Evolutionary conservation across 305 asterid genomes (phyloP).

Genomic region (Petunia hybrid): DNA sequence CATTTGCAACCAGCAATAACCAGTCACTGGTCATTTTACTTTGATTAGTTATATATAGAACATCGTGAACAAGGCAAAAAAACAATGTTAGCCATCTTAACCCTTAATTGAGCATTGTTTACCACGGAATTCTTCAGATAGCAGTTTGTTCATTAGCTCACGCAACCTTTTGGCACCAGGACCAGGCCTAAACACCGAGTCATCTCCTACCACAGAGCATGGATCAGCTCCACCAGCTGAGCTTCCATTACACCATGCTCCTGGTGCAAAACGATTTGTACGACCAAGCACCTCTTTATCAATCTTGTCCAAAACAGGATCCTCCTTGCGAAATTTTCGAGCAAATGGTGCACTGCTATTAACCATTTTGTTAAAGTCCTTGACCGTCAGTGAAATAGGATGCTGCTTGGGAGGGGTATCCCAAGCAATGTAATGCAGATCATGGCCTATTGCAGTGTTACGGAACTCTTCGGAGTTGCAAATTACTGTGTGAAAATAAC

Average conservation of each 20-base stretch:
- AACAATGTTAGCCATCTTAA: conserved; percentile 36
- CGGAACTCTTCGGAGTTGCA: conserved; percentile 82
- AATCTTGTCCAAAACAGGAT: conserved; percentile 78
- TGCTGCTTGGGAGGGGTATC: conserved; percentile 98
- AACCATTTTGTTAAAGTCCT: conserved; percentile 76
- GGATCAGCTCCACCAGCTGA: conserved; percentile 71
- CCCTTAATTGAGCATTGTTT: conserved; percentile 59
- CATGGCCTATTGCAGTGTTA: conserved; percentile 81
- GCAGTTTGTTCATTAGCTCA: conserved; percentile 53
- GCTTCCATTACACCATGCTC: conserved; percentile 92
- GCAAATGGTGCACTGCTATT: conserved; percentile 96
- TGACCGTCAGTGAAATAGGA: conserved; percentile 65
- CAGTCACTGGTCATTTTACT: not conserved
- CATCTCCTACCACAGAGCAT: conserved; percentile 68
- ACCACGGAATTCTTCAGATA: conserved; percentile 64
- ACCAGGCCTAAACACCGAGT: conserved; percentile 74
- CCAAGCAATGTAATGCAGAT: conserved; percentile 97
- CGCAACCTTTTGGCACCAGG: conserved; percentile 77
- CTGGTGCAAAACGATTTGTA: conserved; percentile 66
- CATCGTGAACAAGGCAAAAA: conserved; percentile 7
- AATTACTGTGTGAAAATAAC: conserved; percentile 90
- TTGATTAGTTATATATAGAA: conserved; percentile 11
- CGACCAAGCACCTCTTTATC: conserved; percentile 80
- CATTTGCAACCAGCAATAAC: conserved; percentile 1
- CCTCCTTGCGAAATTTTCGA: conserved; percentile 84